Percentiles rank a stretch among this genome's conserved stretches.
Conservation (phyloP, 192 early-diverging fungal genomes). For the Entomortierella parvispora region DNA sequence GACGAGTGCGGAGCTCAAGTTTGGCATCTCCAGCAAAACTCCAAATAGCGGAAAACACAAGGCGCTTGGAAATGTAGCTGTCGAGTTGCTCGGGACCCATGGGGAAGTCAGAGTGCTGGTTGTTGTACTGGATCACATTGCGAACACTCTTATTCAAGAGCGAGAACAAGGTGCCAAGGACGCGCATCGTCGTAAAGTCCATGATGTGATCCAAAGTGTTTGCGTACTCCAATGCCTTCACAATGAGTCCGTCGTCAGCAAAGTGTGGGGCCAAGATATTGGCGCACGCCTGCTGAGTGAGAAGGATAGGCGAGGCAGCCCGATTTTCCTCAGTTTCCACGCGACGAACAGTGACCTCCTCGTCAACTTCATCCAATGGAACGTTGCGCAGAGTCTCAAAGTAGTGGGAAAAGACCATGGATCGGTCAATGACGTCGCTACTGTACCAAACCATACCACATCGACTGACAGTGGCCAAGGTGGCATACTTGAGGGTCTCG, state of each 20-base stretch:
- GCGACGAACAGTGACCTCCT: constrained; percentile 64
- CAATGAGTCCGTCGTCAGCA: constrained; percentile 78
- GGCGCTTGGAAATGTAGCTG: constrained; percentile 82
- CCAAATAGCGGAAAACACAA: constrained; percentile 90
- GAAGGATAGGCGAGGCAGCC: constrained; percentile 66
- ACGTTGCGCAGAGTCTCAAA: constrained; percentile 78
- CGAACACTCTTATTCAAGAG: constrained; percentile 89
- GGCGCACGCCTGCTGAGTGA: constrained; percentile 82
- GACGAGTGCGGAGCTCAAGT: constrained; percentile 70
- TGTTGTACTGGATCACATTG: constrained; percentile 89
- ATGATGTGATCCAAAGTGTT: constrained; percentile 91
- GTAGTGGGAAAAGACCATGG: constrained; percentile 87
- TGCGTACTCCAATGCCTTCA: constrained; percentile 74
- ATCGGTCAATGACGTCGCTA: constrained; percentile 83
- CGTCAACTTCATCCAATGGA: constrained; percentile 85
- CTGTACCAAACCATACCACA: constrained; percentile 99
- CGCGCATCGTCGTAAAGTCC: constrained; percentile 94
- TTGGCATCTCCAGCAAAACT: constrained; percentile 93
- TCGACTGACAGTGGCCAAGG: constrained; percentile 96
- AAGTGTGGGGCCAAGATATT: constrained; percentile 78
- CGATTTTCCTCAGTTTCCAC: constrained; percentile 56
- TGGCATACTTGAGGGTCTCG: constrained; percentile 97
- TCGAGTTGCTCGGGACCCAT: constrained; percentile 82
- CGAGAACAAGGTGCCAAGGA: constrained; percentile 87
- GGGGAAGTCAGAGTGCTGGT: constrained; percentile 94